Conservation (phyloP, 768 basidiomycete genomes). For the Boletus patriciae region DNA sequence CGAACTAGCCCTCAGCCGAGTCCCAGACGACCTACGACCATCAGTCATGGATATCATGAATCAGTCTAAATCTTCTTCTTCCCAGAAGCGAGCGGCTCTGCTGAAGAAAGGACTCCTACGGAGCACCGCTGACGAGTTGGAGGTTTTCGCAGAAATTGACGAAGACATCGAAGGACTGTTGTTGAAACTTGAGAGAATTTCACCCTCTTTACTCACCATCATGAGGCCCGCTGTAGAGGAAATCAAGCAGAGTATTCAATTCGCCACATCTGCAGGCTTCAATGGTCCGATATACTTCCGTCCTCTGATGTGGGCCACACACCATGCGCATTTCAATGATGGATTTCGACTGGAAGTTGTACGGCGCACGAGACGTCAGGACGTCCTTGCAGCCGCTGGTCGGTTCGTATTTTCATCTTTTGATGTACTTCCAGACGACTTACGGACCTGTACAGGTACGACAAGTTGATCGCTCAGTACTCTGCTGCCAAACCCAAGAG, state of each 20-base stretch:
- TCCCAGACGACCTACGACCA: conserved; percentile 55
- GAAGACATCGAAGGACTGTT: conserved; percentile 61
- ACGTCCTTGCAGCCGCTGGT: conserved; percentile 80
- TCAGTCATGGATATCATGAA: conserved; percentile 65
- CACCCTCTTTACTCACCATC: conserved; percentile 49
- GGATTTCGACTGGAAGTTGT: conserved; percentile 78
- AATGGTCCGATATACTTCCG: conserved; percentile 61
- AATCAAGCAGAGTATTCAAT: conserved; percentile 60
- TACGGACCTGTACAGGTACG: conserved; percentile 51
- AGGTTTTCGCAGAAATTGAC: conserved; percentile 63
- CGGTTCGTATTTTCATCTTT: conserved; percentile 45
- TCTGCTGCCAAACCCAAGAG: conserved; percentile 52
- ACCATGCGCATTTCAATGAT: conserved; percentile 64
- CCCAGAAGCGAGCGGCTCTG: conserved; percentile 68
- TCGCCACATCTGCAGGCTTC: conserved; percentile 62
- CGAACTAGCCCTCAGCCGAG: conserved; percentile 58
- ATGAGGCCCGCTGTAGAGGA: conserved; percentile 57
- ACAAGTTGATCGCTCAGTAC: conserved; percentile 63
- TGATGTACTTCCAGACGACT: not conserved
- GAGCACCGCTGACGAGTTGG: conserved; percentile 71
- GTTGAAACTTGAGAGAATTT: conserved; percentile 57
- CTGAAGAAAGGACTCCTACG: conserved; percentile 69
- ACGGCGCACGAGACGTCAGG: conserved; percentile 59
- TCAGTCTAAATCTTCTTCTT: conserved; percentile 60
- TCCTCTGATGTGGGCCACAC: conserved; percentile 71